Percentiles rank a stretch among this genome's conserved stretches.
Conservation (phyloP, 1,284 basidiomycete genomes). For the Apiotrichum veenhuisii region DNA sequence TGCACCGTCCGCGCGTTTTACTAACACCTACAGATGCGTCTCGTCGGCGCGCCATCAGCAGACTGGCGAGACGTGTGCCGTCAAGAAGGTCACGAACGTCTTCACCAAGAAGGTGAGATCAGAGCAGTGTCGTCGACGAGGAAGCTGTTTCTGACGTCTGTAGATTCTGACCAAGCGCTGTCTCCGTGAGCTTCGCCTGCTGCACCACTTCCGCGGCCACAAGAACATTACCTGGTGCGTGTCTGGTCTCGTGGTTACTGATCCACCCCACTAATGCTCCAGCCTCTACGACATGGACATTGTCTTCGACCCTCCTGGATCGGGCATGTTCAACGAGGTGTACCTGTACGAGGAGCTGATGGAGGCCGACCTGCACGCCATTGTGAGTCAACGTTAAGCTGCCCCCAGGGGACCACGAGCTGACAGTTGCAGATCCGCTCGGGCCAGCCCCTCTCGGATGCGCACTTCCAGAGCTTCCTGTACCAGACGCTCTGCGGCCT, state of each 20-base stretch:
- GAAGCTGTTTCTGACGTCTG: constrained; percentile 13
- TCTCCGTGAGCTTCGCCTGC: constrained; percentile 84
- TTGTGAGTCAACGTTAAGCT: constrained; percentile 58
- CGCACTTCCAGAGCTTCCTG: constrained; percentile 97
- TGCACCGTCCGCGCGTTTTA: background rate
- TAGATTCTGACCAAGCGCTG: constrained; percentile 91
- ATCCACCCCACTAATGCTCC: background rate
- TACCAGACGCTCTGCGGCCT: constrained; percentile 98
- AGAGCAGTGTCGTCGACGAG: background rate
- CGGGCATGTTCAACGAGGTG: constrained; percentile 88
- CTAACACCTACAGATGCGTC: constrained; percentile 57
- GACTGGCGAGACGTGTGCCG: constrained; percentile 80
- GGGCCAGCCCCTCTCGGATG: constrained; percentile 94
- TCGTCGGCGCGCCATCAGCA: constrained; percentile 77
- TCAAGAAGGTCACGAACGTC: constrained; percentile 78
- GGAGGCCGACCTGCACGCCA: constrained; percentile 99
- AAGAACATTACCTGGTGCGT: constrained; percentile 78
- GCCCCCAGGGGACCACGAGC: background rate
- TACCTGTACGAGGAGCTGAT: constrained; percentile 97
- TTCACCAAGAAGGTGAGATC: constrained; percentile 68
- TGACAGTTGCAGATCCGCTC: constrained; percentile 74
- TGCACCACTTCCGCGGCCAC: constrained; percentile 94
- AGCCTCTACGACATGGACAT: constrained; percentile 96
- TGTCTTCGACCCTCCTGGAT: constrained; percentile 70
- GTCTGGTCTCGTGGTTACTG: background rate